These are phyloP conservation scores for Diaporthe sp. DNA, from an alignment of 2,329 filamentous ascomycete species.

Conservation along the genomic window DNA sequence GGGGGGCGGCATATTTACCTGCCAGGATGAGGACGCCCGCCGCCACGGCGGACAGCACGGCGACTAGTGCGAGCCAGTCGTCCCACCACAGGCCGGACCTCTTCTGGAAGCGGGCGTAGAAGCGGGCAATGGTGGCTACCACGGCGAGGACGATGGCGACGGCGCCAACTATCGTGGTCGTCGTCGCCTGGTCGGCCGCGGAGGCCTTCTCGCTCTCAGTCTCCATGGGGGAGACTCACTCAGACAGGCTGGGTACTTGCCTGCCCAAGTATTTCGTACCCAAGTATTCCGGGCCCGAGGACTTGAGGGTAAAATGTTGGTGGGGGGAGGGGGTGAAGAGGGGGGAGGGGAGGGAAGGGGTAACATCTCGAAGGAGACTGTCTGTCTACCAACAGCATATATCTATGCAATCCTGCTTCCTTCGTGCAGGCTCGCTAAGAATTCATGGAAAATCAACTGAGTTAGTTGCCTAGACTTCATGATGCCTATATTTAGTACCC, in stretches of 20 bases:
- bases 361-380: neutral
- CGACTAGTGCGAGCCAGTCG: conserved; percentile 21
- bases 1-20: neutral
- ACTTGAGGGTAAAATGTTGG: neutral
- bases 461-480: neutral
- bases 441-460: neutral
- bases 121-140: neutral
- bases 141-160: conserved; percentile 12
- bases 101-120: conserved; percentile 14
- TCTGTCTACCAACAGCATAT: neutral
- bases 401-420: neutral
- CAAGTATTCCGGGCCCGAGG: neutral
- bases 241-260: neutral
- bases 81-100: conserved; percentile 27
- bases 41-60: neutral
- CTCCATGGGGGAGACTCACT: neutral
- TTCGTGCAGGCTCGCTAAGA: neutral
- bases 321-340: neutral
- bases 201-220: neutral
- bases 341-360: neutral
- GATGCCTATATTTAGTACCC: neutral
- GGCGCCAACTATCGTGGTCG: conserved; percentile 17
- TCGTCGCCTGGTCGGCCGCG: neutral
- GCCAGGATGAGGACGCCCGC: conserved; percentile 29
- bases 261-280: neutral